These are phyloP conservation scores for Vickermania ingenoplastis DNA, from an alignment of 208 protist genomes.

Conservation along the genomic window DNA sequence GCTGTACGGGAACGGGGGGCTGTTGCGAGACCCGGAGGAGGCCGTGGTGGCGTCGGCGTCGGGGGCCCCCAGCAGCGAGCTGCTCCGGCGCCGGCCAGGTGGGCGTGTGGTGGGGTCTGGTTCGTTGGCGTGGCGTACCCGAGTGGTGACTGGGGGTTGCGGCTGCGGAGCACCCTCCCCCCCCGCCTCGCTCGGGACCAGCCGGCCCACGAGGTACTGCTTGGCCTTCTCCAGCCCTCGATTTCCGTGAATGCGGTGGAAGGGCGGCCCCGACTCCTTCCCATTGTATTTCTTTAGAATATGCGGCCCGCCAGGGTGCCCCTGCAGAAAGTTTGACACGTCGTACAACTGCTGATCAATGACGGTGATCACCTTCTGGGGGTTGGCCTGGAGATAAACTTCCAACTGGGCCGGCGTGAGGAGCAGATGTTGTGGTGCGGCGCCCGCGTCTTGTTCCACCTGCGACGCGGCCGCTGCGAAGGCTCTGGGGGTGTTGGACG, in stretches of 20 bases:
- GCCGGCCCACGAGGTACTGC: constrained; percentile 26
- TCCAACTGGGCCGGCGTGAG: constrained; percentile 14
- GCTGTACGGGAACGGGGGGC: neutral
- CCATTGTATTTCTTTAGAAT: constrained; percentile 36
- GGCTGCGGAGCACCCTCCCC: constrained; percentile 1
- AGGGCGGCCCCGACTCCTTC: constrained; percentile 49
- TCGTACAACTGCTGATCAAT: constrained; percentile 50
- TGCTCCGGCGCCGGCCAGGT: neutral
- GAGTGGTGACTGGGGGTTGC: neutral
- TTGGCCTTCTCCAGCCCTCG: constrained; percentile 22
- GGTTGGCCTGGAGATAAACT: constrained; percentile 8
- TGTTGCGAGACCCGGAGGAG: neutral
- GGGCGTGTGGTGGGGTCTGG: neutral
- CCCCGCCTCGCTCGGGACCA: neutral
- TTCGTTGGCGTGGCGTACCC: neutral
- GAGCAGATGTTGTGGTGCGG: too few relatives aligned
- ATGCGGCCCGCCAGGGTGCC: constrained; percentile 40
- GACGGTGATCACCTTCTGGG: constrained; percentile 24
- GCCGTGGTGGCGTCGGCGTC: neutral
- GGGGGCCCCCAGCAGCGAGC: neutral
- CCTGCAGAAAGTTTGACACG: constrained; percentile 25
- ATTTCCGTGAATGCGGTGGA: constrained; percentile 61
- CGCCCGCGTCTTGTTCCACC: constrained; percentile 6
- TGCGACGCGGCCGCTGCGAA: neutral
- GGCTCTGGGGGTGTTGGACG: too few relatives aligned